These are phyloP conservation scores for Coniferiporia sulphurascens DNA, from an alignment of 1,284 basidiomycete genomes.

Conservation along the genomic window DNA sequence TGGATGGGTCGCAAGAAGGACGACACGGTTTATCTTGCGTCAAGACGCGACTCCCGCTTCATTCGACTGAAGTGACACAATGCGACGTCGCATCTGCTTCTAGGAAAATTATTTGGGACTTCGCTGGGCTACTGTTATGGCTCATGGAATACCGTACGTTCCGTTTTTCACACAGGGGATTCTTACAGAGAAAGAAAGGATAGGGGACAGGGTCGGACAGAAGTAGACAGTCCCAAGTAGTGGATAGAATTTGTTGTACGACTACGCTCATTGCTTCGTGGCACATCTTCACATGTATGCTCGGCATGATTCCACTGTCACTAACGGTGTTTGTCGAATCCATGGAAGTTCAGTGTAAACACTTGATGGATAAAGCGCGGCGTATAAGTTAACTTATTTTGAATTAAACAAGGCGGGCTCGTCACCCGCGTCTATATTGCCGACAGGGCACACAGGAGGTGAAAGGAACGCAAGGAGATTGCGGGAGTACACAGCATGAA, in stretches of 20 bases:
- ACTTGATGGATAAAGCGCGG: not conserved
- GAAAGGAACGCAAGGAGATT: not conserved
- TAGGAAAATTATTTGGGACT: too few relatives aligned
- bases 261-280: not conserved
- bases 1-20: slow-evolving; percentile 56
- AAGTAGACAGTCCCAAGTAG: not conserved
- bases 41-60: slow-evolving; percentile 60
- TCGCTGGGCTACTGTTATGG: too few relatives aligned
- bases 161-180: too few relatives aligned
- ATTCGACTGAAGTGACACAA: slow-evolving; percentile 29
- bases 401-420: not conserved
- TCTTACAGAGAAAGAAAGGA: too few relatives aligned
- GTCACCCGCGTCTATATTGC: not conserved
- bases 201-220: not conserved
- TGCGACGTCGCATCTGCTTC: not conserved
- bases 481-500: not conserved
- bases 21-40: slow-evolving; percentile 60
- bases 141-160: too few relatives aligned
- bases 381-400: slow-evolving; percentile 9
- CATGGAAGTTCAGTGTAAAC: too few relatives aligned
- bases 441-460: not conserved
- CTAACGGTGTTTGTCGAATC: too few relatives aligned
- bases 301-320: not conserved
- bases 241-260: not conserved
- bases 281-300: not conserved